Evolutionary conservation across 1,284 basidiomycete genomes (phyloP), one percentile per base, ranked within the genome.

Genomic region (Puccinia hordei): DNA sequence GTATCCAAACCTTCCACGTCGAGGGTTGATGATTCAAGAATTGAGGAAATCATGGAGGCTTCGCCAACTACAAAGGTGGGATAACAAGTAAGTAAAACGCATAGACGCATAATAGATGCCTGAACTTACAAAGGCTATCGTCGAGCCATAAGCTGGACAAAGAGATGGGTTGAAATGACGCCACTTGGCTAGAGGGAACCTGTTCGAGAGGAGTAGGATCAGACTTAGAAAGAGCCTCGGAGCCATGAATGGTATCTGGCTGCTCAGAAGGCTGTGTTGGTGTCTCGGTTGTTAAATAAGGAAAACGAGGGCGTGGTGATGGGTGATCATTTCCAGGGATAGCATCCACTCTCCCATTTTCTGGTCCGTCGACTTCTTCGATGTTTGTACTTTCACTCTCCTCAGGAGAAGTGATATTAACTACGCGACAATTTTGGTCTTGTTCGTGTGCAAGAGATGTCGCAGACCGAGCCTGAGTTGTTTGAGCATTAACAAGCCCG

Each of bases 1-100:
- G 35, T 65, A 73, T 72, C 57, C 44, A 72, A n/a, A 24, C 53
- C 55, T 53, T 68, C 66, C 8, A 69, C 66, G 30, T 69, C 55
- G 8, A 79, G 38, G 19, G 66, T 69, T 24, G 76, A 79, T 53
- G 76, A 55, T 57, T 79, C 76, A 46, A 79, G 76, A 27, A 79
- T 71, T 19, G 76, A 79, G 19, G 76, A 78, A 0, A 78, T 69
- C 38, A 79, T 57, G 17, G 76, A 79, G 15, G 63, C 76, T 71
- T 79, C 76, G 53, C 35, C 66, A 24, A 79, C 63, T 77, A 27
- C 10, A 49, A 63, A 74, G 71, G 33, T 51, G 12, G 41, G 53
- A 44, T 6, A 41, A 27, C 1, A 19, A 41, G 35, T 57, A 17
- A 73, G n/a, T 38, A 30, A 73, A 12, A 41, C 12, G 17, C 33